Conservation (phyloP, 768 basidiomycete species). For the Pleurotus salmoneostramineus region DNA sequence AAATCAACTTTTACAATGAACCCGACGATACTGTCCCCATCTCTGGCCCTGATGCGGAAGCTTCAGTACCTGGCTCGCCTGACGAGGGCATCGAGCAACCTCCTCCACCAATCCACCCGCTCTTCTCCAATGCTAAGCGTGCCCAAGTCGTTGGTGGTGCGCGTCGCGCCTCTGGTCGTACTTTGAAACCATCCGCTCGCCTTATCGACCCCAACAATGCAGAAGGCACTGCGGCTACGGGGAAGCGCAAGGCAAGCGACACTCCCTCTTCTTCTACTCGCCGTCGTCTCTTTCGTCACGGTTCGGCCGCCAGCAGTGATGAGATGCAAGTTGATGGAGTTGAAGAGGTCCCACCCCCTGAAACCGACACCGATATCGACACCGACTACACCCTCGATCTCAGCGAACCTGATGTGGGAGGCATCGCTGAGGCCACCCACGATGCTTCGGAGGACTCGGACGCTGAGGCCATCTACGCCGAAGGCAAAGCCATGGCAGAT, state of each 20-base stretch:
- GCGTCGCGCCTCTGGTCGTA: neutral
- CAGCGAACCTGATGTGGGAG: too few species aligned
- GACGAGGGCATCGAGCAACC: neutral
- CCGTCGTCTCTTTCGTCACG: too few species aligned
- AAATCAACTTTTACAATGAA: conserved; percentile 5
- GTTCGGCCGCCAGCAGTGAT: too few species aligned
- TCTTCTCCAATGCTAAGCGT: neutral
- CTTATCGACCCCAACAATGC: neutral
- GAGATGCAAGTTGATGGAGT: too few species aligned
- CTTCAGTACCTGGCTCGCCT: neutral
- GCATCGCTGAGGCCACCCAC: too few species aligned
- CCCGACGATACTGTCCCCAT: neutral
- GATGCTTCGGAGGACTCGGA: too few species aligned
- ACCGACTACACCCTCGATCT: too few species aligned
- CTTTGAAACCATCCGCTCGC: neutral
- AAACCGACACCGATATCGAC: too few species aligned
- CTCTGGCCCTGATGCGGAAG: neutral
- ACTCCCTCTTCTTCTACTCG: too few species aligned
- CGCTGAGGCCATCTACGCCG: too few species aligned
- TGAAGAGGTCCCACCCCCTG: too few species aligned
- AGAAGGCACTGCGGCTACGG: neutral
- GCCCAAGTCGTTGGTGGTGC: neutral
- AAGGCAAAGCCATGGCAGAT: too few species aligned
- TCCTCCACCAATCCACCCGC: neutral
- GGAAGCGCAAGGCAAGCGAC: neutral